Base-by-base conservation (phyloP, 306 rosid species). In the Sesbania bispinosa region DNA sequence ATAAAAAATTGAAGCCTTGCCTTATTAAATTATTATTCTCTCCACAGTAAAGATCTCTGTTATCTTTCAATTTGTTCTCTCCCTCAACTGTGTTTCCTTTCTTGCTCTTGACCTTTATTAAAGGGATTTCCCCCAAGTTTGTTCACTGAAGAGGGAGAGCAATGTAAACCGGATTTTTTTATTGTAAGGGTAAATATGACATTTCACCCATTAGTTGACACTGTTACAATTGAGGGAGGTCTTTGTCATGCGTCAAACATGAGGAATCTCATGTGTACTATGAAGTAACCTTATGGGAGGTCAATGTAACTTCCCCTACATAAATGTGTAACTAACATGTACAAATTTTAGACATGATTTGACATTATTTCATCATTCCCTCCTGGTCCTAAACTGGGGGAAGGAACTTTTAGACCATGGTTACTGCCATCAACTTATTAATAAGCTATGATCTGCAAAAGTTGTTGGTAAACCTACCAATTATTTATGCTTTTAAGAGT, bases 381-480 rank as follows among this genome's bases (percentile, higher is more conserved):
- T 58, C 24, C 35, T 57, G 62, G 42, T 42, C 50, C 46, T 73
- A 48, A 61, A 73, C 52, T 8, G 16, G 41, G 62, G 21, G 54
- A n/a, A 63, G 9, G 62, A 18, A 39, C 16, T 24, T 16, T 38
- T 23, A 15, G 42, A 38, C 45, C 65, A 46, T 26, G 18, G 58
- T 19, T 69, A 74, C 30, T 26, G 10, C 5, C 45, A 74, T 29
- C 29, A 55, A 11, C 21, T 26, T 14, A 53, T 19, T 23, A 36
- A 19, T 18, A 19, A 5, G 0, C 38, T 32, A 67, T 10, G 11
- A 30, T 66, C 45, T 29, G 38, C 29, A 3, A 20, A 47, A 62
- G 32, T 51, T 19, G 39, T 61, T 2, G 0, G 15, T 4, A 61
- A 41, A 62, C 50, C 59, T 18, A 70, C 20, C 57, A 42, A 18